Base-by-base conservation (phyloP, 331 rosid species). In the Malus hybrid region DNA sequence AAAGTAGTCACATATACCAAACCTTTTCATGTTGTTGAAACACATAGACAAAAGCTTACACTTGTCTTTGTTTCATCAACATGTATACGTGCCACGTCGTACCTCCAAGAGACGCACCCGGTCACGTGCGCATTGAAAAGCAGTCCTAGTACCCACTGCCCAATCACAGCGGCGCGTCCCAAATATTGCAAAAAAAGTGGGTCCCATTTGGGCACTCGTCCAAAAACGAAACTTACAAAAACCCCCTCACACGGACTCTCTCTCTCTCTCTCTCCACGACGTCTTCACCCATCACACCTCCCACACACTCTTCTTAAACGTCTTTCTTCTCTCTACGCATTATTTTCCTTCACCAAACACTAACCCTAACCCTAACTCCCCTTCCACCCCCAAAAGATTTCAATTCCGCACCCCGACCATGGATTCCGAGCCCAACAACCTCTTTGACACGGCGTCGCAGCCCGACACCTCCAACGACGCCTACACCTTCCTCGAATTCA, bases 401-500 rank as follows among this genome's bases (percentile, higher is more conserved):
- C 24, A 20, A 48, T 61, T 36, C 77, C 39, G 44, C 42, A 78
- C 77, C 72, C 69, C 54, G 2, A 42, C 27, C 70, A 95, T 95
- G 99, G 98, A 95, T 86, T 87, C 99, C 3, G 93, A 92, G 78
- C 97, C 83, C 77, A 89, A 34, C 86, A 95, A 85, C 78, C 87
- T 92, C 22, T 95, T 89, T 81, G 99, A 95, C 31, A 87, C 99
- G 71, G 97, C 97, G 34, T 95, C 99, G 73, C 99, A 95, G 77
- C 99, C 99, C 4, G 99, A 95, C 87, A 85, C 93, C 7, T 96
- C 79, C 31, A 90, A 87, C 91, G 99, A 95, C 76, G 99, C 99
- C 18, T 95, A 95, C 87, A 95, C 99, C 19, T 95, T 95, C 78
- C 96, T 95, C 71, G 99, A 95, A 83, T 95, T 95, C 82, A 95